These are phyloP conservation scores for Orbilia javanica DNA, from an alignment of 2,329 filamentous ascomycete genomes.

Conservation along the genomic window DNA sequence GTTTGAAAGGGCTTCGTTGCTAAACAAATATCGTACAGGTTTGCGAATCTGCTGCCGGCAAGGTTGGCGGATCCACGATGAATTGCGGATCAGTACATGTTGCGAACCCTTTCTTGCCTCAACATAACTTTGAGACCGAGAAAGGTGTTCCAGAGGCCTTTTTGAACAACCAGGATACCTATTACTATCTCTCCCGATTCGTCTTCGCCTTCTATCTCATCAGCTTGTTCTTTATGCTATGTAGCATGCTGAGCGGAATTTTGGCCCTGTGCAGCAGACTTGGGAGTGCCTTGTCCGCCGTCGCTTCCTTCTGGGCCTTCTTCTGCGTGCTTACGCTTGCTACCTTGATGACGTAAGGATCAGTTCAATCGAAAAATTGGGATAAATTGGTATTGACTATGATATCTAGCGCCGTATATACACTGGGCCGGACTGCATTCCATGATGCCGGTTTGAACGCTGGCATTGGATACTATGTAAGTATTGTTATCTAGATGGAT, in stretches of 20 bases:
- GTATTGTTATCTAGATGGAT: constrained; percentile 1
- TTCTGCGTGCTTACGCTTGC: constrained; percentile 77
- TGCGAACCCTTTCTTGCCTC: constrained; percentile 64
- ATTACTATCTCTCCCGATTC: constrained; percentile 89
- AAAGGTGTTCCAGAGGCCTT: constrained; percentile 69
- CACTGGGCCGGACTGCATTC: constrained; percentile 78
- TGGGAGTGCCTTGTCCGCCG: constrained; percentile 75
- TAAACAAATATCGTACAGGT: constrained; percentile 68
- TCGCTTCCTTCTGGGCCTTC: constrained; percentile 73
- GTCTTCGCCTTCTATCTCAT: constrained; percentile 93
- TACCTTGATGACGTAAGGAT: constrained; percentile 79
- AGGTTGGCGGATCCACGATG: constrained; percentile 54
- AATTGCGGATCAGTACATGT: constrained; percentile 58
- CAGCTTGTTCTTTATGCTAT: constrained; percentile 79
- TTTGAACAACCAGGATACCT: constrained; percentile 65
- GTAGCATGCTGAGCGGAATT: constrained; percentile 76
- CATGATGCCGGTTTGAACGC: constrained; percentile 70
- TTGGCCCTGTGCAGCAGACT: constrained; percentile 79
- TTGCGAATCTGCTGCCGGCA: constrained; percentile 30
- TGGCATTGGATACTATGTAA: constrained; percentile 69
- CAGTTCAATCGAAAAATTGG: not conserved
- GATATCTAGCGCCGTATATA: constrained; percentile 71
- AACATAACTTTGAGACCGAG: constrained; percentile 67
- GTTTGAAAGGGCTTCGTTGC: constrained; percentile 67
- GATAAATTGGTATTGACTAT: constrained; percentile 44